Percentiles rank a stretch among this genome's conserved stretches.
Evolutionary conservation across 2,329 filamentous ascomycete species (phyloP).

Genomic region (Tolypocladium tropicale): DNA sequence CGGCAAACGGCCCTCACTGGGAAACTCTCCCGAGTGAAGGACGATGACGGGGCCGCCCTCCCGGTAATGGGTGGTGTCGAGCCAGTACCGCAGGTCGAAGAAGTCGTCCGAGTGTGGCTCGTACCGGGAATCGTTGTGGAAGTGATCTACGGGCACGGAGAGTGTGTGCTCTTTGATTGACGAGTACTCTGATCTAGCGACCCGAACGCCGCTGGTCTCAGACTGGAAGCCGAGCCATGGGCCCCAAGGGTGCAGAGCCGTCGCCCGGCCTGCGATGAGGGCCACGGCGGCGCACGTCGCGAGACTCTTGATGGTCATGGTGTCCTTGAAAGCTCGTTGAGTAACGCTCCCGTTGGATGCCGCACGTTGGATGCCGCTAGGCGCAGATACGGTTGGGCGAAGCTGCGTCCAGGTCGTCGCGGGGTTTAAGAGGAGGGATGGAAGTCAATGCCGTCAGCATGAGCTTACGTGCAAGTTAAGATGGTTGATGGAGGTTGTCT

Average conservation of each 20-base stretch:
- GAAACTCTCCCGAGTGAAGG: constrained; percentile 61
- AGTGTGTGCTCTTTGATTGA: constrained; percentile 17
- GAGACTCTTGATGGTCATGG: not conserved
- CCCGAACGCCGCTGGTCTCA: not conserved
- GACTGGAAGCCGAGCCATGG: not conserved
- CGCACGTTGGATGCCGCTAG: not conserved
- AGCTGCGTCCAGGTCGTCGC: not conserved
- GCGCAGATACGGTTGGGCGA: not conserved
- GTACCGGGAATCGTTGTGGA: constrained; percentile 69
- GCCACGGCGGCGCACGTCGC: not conserved
- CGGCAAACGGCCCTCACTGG: constrained; percentile 49
- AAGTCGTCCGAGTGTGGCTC: constrained; percentile 61
- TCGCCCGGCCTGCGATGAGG: not conserved
- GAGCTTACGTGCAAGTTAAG: not conserved
- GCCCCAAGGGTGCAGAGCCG: not conserved
- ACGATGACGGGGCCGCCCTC: constrained; percentile 74
- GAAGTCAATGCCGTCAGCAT: not conserved
- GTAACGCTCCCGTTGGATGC: not conserved
- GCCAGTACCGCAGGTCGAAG: constrained; percentile 73
- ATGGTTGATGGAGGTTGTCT: not conserved
- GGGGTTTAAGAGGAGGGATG: not conserved
- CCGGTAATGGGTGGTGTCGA: constrained; percentile 66
- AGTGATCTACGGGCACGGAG: constrained; percentile 61
- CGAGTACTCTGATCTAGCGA: not conserved
- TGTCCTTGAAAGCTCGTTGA: not conserved